Percentiles rank a stretch among this genome's conserved stretches.
Evolutionary conservation across 306 rosid genomes (phyloP).

Genomic region (Castanea crenata): DNA sequence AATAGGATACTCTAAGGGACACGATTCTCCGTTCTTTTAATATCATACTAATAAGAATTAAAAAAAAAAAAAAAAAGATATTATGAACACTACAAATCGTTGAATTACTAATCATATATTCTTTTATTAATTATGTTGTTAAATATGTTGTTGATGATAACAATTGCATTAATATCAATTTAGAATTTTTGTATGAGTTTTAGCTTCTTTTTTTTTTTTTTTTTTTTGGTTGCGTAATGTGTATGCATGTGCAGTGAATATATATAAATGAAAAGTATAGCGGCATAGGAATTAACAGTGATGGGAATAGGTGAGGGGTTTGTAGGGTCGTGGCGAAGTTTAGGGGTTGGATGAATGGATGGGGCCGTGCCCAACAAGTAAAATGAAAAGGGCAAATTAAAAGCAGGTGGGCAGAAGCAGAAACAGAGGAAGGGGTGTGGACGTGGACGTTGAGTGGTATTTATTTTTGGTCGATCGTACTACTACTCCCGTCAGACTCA

Average conservation of each 20-base stretch:
- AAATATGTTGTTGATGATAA: too few species aligned
- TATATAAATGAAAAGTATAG: too few species aligned
- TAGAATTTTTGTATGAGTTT: too few species aligned
- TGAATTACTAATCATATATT: too few species aligned
- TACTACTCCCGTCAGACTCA: background rate
- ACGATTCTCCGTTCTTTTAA: background rate
- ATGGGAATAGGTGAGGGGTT: background rate
- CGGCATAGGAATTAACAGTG: background rate
- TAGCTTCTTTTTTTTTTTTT: too few species aligned
- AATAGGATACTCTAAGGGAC: background rate
- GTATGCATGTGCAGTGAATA: too few species aligned
- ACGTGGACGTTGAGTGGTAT: background rate
- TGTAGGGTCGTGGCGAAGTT: slow-evolving; percentile 1
- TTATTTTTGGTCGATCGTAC: slow-evolving; percentile 1
- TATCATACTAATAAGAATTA: too few species aligned
- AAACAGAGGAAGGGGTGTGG: background rate
- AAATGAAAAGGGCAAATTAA: background rate
- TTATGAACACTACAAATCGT: too few species aligned
- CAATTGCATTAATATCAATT: too few species aligned
- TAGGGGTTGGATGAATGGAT: slow-evolving; percentile 8
- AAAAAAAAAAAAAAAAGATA: too few species aligned
- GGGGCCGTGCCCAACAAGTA: slow-evolving; percentile 36
- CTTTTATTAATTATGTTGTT: too few species aligned
- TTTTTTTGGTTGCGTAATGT: too few species aligned
- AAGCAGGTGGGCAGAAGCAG: background rate